Base-by-base conservation (phyloP, 768 basidiomycete genomes). In the Amanita jacksonii region DNA sequence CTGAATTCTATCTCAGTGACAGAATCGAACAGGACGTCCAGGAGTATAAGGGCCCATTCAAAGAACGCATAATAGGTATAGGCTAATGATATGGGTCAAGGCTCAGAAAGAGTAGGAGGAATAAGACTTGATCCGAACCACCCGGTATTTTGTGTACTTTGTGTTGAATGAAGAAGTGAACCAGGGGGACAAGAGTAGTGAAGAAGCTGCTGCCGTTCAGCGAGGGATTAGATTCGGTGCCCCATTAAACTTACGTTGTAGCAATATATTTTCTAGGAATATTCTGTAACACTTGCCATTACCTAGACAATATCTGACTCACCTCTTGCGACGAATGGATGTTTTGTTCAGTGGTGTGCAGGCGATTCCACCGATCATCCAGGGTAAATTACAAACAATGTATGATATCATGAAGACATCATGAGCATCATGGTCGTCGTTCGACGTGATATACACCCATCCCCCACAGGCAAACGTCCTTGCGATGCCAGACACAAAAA, bases 401-500 rank as follows among this genome's bases (percentile, higher is more conserved):
- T 93, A 94, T 41, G 73, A 59, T 47, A 93, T 79, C 91, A 94
- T 94, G 57, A 81, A 77, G 28, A 90, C 62, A 57, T 94, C 91
- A 62, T 94, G 91, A 10, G 70, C 67, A 54, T 85, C 82, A 52
- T 89, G 87, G 62, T 85, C 73, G 57, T 93, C 90, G 41, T 65
- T 77, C 2, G 85, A 86, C 0, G 91, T 92, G 54, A 93, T 78
- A 54, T 80, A 94, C 22, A 92, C 87, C 90, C 90, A 94, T 20
- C 91, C 89, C 24, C 87, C 91, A 53, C 90, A 93, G 2, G 77
- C 71, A 24, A 93, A 59, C 0, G 90, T 90, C 47, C 90, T 70
- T 13, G 85, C 57, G 16, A 89, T 50, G 0, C 88, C 88, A 30
- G 70, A 63, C 7, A 77, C 51, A 27, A 82, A 72, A 15, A 89